phyloP scores from a whole-genome alignment of 2,329 filamentous ascomycete species.

The Ophiostoma himal-ulmi region DNA sequence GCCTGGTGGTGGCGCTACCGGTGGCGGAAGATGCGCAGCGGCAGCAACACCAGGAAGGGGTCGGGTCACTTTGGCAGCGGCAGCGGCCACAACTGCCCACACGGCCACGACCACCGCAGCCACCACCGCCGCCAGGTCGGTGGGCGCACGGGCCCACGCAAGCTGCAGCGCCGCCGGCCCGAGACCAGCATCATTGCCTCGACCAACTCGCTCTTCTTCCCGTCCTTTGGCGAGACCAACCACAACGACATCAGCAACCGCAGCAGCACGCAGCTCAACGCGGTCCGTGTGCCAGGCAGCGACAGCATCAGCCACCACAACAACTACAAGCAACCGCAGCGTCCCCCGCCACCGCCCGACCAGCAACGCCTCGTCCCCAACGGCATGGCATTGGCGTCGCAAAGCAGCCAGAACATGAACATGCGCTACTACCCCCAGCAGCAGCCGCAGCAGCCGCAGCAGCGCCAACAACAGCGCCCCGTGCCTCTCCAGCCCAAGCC shows the following conservation, averaged over 20 bases:
- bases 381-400: neutral
- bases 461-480: neutral
- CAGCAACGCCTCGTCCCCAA: conserved; percentile 20
- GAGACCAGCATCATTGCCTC: conserved; percentile 17
- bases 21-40: neutral
- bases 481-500: conserved; percentile 17
- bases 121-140: conserved; percentile 21
- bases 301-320: conserved; percentile 9
- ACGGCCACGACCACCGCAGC: conserved; percentile 19
- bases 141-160: conserved; percentile 14
- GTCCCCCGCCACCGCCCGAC: conserved; percentile 23
- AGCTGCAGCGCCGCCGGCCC: conserved; percentile 21
- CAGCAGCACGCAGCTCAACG: conserved; percentile 1
- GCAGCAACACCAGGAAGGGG: neutral
- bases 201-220: conserved; percentile 22
- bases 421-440: conserved; percentile 15
- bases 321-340: conserved; percentile 16
- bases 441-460: conserved; percentile 8
- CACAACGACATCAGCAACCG: conserved; percentile 15
- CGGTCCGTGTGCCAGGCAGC: neutral
- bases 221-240: conserved; percentile 14
- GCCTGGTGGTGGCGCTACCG: conserved; percentile 23
- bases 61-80: neutral
- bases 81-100: conserved; percentile 17
- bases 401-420: neutral